Evolutionary conservation across 1,284 basidiomycete species (phyloP).

Genomic region (Ustilago vetiveriae): DNA sequence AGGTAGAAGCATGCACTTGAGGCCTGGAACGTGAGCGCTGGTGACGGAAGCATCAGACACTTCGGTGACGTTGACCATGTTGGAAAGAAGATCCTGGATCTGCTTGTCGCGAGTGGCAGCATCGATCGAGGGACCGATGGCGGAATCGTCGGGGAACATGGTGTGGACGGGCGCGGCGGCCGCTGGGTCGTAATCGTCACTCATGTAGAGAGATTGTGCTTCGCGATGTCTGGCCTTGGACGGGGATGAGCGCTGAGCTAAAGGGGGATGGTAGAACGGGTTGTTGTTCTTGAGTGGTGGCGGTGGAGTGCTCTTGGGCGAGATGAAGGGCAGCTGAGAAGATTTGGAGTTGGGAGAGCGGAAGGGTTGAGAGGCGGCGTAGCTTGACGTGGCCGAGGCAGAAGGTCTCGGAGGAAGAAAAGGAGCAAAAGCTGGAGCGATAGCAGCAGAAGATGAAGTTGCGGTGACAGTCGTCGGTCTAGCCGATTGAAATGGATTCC

Average conservation of each 20-base stretch:
- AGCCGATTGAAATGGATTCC: constrained; percentile 13
- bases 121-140: constrained; percentile 30
- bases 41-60: constrained; percentile 32
- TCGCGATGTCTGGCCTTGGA: constrained; percentile 12
- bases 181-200: constrained; percentile 18
- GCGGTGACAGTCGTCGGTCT: background rate
- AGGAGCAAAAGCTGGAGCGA: background rate
- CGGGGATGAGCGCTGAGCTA: constrained; percentile 13
- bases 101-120: constrained; percentile 55
- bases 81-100: constrained; percentile 49
- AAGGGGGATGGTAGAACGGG: constrained; percentile 33
- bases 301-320: constrained; percentile 30
- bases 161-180: constrained; percentile 1
- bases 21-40: constrained; percentile 40
- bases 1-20: constrained; percentile 78
- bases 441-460: background rate
- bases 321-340: constrained; percentile 31
- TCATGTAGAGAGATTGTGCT: constrained; percentile 10
- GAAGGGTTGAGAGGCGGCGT: constrained; percentile 30
- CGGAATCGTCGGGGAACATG: constrained; percentile 4
- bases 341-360: constrained; percentile 41
- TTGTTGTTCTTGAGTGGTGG: constrained; percentile 32
- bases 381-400: constrained; percentile 19
- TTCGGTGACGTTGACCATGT: constrained; percentile 54
- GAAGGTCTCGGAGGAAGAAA: background rate